These are phyloP conservation scores for Quambalaria eucalypti DNA, from an alignment of 1,284 basidiomycete genomes.

Conservation along the genomic window DNA sequence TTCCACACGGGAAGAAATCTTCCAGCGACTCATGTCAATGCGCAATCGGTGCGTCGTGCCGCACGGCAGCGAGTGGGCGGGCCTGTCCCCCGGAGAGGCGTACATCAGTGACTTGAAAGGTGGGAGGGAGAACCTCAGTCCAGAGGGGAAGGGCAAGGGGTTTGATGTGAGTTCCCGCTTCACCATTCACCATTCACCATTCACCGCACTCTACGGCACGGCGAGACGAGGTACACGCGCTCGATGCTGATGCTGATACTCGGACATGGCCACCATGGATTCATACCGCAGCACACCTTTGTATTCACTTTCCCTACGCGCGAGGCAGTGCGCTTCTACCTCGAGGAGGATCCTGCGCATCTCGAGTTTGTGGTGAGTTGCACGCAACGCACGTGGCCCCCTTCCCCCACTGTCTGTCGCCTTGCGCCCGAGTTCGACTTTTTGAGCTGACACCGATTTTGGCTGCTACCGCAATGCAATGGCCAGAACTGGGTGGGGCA, in stretches of 20 bases:
- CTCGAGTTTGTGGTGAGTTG: conserved; percentile 13
- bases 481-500: too few species aligned
- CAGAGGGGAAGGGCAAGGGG: conserved; percentile 19
- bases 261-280: neutral
- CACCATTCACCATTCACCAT: too few species aligned
- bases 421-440: too few species aligned
- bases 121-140: conserved; percentile 17
- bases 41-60: too few species aligned
- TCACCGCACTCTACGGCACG: too few species aligned
- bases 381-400: too few species aligned
- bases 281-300: conserved; percentile 12
- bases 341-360: conserved; percentile 21
- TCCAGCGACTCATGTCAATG: conserved; percentile 10
- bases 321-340: conserved; percentile 17
- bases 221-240: neutral
- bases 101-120: conserved; percentile 25
- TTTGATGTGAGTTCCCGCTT: conserved; percentile 11
- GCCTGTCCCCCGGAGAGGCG: too few species aligned
- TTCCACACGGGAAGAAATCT: conserved; percentile 9
- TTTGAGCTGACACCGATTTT: too few species aligned
- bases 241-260: neutral
- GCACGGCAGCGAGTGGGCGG: too few species aligned
- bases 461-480: too few species aligned
- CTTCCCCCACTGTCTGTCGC: too few species aligned
- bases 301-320: conserved; percentile 21